Base-by-base conservation (phyloP, 2,329 filamentous ascomycete species). In the Chaetomium olivaceum region DNA sequence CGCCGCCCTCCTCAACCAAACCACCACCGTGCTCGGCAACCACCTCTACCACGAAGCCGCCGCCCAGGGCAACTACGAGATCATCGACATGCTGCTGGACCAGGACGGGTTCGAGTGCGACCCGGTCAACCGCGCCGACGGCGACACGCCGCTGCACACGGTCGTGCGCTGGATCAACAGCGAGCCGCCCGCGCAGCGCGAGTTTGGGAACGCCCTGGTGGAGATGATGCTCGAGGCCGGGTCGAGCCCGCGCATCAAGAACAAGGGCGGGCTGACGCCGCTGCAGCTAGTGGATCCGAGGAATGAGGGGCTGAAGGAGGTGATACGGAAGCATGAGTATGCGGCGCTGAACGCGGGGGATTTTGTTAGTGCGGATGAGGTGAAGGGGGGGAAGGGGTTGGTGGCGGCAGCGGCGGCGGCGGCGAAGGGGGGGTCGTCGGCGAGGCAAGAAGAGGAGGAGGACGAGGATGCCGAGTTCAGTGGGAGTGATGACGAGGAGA, bases 31-130 rank as follows among this genome's bases (percentile, higher is more conserved):
- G 12, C 84, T 97, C 80, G 95, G 95, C 60, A 93, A 94, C 79
- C 87, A 94, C 75, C 87, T 93, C 36, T 88, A 97, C 76, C 95
- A 98, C 79, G 87, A 97, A 72, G 95, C 93, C 58, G 94, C 94
- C 36, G 84, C 87, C 33, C 89, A 88, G 70, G 95, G 95, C 72
- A 92, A 93, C 80, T 97, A 92, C 80, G 91, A 95, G 73, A 83
- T 93, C 67, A 89, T 96, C 74, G 91, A 96, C 80, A 79, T 87
- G 73, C 87, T 96, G 64, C 89, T 95, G 70, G 91, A 95, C 81
- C 91, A 94, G 77, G 88, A 90, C 71, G 87, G 89, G 71, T 89
- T 96, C 77, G 92, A 95, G 79, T 94, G 93, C 80, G 92, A 96
- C 80, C 90, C 91, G 62, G 73, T 88, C 73, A 90, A 88, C 80